Evolutionary conservation across 2,329 filamentous ascomycete species (phyloP).

Genomic region (Trichothecium roseum): DNA sequence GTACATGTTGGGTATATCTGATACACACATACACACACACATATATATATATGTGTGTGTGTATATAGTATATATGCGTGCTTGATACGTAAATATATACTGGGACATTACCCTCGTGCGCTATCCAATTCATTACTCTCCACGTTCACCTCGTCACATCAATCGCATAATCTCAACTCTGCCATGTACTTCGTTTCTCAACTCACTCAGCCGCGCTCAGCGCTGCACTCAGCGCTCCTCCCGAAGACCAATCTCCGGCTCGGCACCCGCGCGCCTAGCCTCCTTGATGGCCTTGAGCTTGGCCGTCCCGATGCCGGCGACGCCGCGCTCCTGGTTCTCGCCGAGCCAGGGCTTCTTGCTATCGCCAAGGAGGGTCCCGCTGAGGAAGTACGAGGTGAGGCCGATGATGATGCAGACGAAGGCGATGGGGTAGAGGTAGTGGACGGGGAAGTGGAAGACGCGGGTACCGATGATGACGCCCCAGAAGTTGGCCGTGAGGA

Average conservation of each 20-base stretch:
- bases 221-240: no score
- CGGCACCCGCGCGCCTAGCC: slow-evolving; percentile 30
- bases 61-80: no score
- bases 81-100: no score
- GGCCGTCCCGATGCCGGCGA: slow-evolving; percentile 75
- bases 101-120: no score
- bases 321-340: slow-evolving; percentile 69
- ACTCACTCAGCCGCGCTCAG: no score
- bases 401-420: slow-evolving; percentile 88
- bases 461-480: slow-evolving; percentile 83
- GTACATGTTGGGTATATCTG: no score
- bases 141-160: no score
- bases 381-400: slow-evolving; percentile 77
- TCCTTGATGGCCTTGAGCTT: slow-evolving; percentile 61
- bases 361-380: slow-evolving; percentile 74
- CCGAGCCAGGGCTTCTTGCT: slow-evolving; percentile 93
- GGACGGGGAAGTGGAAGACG: slow-evolving; percentile 70
- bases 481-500: slow-evolving; percentile 96
- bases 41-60: no score
- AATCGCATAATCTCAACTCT: no score
- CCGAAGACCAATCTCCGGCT: slow-evolving; percentile 15
- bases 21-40: no score
- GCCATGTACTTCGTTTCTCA: no score
- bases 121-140: no score
- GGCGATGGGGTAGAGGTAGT: slow-evolving; percentile 90